Conservation (phyloP, 2,329 filamentous ascomycete species). For the Byssothecium circinans region DNA sequence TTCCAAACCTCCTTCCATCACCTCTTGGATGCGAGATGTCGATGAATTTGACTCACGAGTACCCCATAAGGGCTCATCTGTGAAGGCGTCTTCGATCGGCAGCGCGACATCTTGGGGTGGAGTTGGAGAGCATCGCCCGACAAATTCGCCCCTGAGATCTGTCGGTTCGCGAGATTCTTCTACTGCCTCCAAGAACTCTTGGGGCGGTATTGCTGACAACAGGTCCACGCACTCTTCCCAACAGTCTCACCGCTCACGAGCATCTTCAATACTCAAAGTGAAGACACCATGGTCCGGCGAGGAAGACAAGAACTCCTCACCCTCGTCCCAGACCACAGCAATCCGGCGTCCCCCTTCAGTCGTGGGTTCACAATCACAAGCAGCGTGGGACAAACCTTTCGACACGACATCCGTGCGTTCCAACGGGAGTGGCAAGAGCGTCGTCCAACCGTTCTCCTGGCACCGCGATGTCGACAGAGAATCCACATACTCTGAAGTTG, state of each 20-base stretch:
- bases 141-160: neutral
- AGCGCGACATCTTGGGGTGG: neutral
- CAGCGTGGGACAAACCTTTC: neutral
- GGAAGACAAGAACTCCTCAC: neutral
- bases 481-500: constrained; percentile 5
- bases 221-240: neutral
- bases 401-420: neutral
- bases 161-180: neutral
- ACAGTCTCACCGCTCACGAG: neutral
- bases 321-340: neutral
- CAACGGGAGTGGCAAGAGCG: neutral
- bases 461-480: constrained; percentile 6
- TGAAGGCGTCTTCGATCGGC: neutral
- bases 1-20: neutral
- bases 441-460: constrained; percentile 9
- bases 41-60: constrained; percentile 1
- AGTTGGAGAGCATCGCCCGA: neutral
- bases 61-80: neutral
- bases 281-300: neutral
- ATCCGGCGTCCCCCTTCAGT: neutral
- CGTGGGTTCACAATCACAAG: neutral
- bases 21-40: constrained; percentile 1
- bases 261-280: neutral
- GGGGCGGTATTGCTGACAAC: neutral
- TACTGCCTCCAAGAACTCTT: neutral